Evolutionary conservation across 2,329 filamentous ascomycete genomes (phyloP), one percentile per base, ranked within the genome.

Genomic region (Fusarium sp.): DNA sequence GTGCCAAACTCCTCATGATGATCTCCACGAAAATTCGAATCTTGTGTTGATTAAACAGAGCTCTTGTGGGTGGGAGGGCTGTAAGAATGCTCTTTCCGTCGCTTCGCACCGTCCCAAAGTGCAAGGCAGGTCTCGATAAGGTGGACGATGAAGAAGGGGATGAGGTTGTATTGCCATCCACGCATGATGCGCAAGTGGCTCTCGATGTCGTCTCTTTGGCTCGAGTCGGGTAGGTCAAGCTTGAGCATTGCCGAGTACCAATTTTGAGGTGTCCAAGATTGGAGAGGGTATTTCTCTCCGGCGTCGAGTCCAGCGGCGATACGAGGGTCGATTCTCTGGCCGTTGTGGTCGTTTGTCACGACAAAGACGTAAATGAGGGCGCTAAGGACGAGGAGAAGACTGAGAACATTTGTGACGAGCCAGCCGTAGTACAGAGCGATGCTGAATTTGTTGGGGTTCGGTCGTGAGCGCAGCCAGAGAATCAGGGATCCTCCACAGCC

Each of bases 131-230:
- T 80, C 20, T 80, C 78, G 3, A 48, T 45, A 5, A 80, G 65
- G 31, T 80, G 78, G 4, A 80, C 43, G 1, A 79, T 39, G n/a
- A 80, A 80, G 62, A 80, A 77, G 1, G 78, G 79, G 11, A 80
- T 80, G 3, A 80, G 62, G 35, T 80, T 80, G 24, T 78, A 80
- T 35, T 80, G 77, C 79, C 79, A 80, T 4, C 79, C 79, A 1
- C 68, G 60, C 70, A 80, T 80, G 35, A 80, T 33, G 9, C 69
- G 75, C 6, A 80, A n/a, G 14, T 78, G 76, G 2, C 54, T 65
- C 6, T 52, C 64, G 13, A 80, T 80, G 18, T 78, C 73, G 11
- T 54, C 68, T 6, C 76, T 64, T 33, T 67, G 59, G 43, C 43
- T 56, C 0, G 64, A 57, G 10, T 77, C 63, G 3, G 59, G 68